phyloP scores from a whole-genome alignment of 2,329 filamentous ascomycete species.

The Cladosporium velox region DNA sequence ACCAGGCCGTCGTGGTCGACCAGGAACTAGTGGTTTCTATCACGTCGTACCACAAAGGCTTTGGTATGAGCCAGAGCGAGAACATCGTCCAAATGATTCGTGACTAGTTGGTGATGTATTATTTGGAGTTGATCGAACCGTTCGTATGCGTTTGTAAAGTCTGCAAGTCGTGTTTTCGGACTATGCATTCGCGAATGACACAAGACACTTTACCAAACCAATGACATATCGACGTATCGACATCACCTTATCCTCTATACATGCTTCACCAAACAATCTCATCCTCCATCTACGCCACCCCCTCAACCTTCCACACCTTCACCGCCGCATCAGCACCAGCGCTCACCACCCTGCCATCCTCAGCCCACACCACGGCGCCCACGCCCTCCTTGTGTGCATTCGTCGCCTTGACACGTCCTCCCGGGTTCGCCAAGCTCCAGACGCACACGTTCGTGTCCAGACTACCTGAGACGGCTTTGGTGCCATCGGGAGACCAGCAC shows the following conservation, averaged over 20 bases:
- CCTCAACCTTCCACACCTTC: conserved; percentile 75
- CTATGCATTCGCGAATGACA: no score
- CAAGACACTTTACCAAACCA: neutral
- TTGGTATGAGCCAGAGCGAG: conserved; percentile 29
- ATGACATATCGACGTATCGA: neutral
- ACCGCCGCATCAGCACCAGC: conserved; percentile 85
- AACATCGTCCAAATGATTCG: no score
- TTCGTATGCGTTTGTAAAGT: conserved; percentile 16
- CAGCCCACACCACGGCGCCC: conserved; percentile 80
- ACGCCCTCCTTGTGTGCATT: conserved; percentile 98
- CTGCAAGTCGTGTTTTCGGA: no score
- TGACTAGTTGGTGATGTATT: conserved; percentile 17
- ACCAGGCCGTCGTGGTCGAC: conserved; percentile 30
- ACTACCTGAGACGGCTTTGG: conserved; percentile 78
- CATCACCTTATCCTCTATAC: neutral
- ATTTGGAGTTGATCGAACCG: conserved; percentile 27
- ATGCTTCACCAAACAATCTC: neutral
- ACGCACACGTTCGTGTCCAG: conserved; percentile 91
- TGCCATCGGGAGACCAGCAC: conserved; percentile 76
- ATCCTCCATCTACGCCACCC: neutral
- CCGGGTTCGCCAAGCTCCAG: conserved; percentile 84
- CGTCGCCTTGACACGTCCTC: conserved; percentile 76
- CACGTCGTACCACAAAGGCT: conserved; percentile 29
- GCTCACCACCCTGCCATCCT: conserved; percentile 68
- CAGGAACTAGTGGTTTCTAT: conserved; percentile 30